A percentile compares a stretch with the other conserved stretches of the same genome.
Conservation (phyloP, 352 stramenopile species). For the Pythium guiyangense region DNA sequence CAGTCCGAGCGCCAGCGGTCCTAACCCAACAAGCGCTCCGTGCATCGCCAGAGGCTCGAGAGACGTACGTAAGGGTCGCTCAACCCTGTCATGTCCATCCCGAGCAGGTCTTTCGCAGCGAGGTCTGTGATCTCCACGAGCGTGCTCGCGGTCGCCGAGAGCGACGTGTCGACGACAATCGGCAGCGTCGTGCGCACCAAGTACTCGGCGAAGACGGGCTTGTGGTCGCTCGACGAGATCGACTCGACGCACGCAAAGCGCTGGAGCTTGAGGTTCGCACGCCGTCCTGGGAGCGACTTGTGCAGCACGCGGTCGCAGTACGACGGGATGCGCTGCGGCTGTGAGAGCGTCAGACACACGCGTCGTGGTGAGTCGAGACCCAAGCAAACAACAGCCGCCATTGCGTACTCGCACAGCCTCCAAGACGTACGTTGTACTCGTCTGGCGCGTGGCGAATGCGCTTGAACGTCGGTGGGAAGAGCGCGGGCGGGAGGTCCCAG, state of each 20-base stretch:
- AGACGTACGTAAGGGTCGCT: constrained; percentile 72
- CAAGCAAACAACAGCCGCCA: neutral
- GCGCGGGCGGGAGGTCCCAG: constrained; percentile 56
- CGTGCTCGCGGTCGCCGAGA: constrained; percentile 25
- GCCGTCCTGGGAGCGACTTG: constrained; percentile 66
- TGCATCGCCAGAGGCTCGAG: too few relatives aligned
- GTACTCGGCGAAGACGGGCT: constrained; percentile 67
- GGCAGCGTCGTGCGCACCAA: constrained; percentile 29
- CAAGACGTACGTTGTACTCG: constrained; percentile 36
- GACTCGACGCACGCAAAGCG: constrained; percentile 53
- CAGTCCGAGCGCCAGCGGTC: too few relatives aligned
- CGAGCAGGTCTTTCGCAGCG: constrained; percentile 46
- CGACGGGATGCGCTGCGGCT: constrained; percentile 73
- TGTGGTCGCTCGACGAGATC: constrained; percentile 83
- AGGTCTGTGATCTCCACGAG: constrained; percentile 62
- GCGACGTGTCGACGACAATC: constrained; percentile 17
- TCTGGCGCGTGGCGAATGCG: constrained; percentile 41
- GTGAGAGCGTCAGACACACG: neutral
- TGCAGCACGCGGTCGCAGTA: constrained; percentile 84
- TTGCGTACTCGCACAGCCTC: neutral
- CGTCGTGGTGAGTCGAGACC: neutral
- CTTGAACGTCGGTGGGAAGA: constrained; percentile 86
- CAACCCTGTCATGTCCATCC: constrained; percentile 68
- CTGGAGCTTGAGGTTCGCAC: constrained; percentile 45
- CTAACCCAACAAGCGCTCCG: neutral